These are phyloP conservation scores for Cyclotella sp. DNA, from an alignment of 108 stramenopile species.

Conservation along the genomic window DNA sequence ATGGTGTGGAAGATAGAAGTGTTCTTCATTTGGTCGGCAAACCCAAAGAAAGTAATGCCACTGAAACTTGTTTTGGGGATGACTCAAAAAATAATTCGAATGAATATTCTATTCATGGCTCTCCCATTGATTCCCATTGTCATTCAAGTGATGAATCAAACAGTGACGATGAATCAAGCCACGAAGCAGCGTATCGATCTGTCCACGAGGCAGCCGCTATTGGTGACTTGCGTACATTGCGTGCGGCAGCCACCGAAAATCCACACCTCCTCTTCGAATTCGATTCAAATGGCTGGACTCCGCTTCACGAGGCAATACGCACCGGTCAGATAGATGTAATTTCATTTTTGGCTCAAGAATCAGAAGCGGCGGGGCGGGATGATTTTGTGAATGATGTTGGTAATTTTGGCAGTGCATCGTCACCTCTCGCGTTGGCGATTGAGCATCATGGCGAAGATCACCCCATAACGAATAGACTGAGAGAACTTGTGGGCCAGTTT, in stretches of 20 bases:
- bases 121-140: background rate
- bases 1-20: slow-evolving; percentile 24
- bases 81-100: background rate
- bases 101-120: background rate
- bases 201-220: slow-evolving; percentile 17
- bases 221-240: slow-evolving; percentile 6
- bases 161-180: background rate
- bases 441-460: slow-evolving; percentile 17
- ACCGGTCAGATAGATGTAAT: slow-evolving; percentile 14
- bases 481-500: background rate
- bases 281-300: slow-evolving; percentile 37
- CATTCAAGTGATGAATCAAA: background rate
- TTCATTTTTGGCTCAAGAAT: slow-evolving; percentile 12
- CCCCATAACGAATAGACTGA: slow-evolving; percentile 2
- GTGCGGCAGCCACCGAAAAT: background rate
- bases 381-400: slow-evolving; percentile 8
- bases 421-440: slow-evolving; percentile 21
- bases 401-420: slow-evolving; percentile 17
- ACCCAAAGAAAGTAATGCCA: background rate
- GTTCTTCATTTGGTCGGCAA: slow-evolving; percentile 31
- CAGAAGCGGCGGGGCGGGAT: too few species aligned
- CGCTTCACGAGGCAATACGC: slow-evolving; percentile 38
- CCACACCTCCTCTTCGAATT: background rate
- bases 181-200: background rate
- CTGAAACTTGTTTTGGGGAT: background rate